Conservation (phyloP, 2,329 filamentous ascomycete genomes). For the Albifimbria verrucaria region DNA sequence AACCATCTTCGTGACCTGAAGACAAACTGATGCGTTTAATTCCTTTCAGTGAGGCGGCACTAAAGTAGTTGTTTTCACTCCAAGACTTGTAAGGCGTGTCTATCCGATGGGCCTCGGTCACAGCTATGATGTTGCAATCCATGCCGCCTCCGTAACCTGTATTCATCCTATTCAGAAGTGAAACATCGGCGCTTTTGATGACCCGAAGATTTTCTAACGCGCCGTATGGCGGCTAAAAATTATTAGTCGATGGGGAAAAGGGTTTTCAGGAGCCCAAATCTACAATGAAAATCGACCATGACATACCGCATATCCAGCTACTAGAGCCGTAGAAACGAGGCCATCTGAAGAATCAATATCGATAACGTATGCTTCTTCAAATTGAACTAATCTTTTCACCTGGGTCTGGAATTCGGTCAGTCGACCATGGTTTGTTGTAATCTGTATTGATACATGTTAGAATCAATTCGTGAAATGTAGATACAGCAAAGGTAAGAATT, state of each 20-base stretch:
- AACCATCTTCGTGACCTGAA: background rate
- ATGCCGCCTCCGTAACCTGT: background rate
- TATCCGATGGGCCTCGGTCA: background rate
- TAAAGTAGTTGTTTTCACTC: background rate
- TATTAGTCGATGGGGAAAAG: background rate
- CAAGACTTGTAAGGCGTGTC: background rate
- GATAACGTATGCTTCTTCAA: background rate
- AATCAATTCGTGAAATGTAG: background rate
- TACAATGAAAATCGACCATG: background rate
- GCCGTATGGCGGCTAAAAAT: background rate
- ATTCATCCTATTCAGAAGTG: background rate
- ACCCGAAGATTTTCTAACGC: background rate
- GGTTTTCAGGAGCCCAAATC: background rate
- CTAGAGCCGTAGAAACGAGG: background rate
- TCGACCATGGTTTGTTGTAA: background rate
- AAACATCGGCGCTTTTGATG: background rate
- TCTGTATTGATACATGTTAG: background rate
- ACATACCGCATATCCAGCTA: background rate
- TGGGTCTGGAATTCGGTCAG: background rate
- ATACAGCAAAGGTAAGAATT: background rate
- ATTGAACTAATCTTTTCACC: background rate
- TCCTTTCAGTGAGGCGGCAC: background rate
- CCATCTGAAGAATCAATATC: background rate
- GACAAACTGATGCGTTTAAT: background rate
- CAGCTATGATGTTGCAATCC: background rate